Conservation (phyloP, 129 eudicot species). For the Lactuca saligna region DNA sequence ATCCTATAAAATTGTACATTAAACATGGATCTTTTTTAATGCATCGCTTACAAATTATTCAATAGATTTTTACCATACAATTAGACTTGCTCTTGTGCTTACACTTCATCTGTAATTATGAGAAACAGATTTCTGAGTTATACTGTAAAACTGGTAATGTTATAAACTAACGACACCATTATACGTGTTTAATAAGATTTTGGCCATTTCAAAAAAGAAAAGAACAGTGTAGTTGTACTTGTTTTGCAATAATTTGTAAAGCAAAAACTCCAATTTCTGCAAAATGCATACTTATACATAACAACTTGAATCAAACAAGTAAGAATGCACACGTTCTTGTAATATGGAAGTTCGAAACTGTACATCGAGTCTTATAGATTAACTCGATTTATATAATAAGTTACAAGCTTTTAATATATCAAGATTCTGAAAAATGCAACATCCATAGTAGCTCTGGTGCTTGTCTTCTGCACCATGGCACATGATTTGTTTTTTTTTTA, state of each 20-base stretch:
- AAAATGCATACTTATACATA: background rate
- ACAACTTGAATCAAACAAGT: no score
- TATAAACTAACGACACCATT: background rate
- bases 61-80: background rate
- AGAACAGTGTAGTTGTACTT: background rate
- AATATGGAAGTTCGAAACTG: background rate
- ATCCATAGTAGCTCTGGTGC: background rate
- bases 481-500: background rate
- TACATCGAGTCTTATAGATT: background rate
- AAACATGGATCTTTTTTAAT: background rate
- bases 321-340: background rate
- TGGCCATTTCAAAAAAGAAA: background rate
- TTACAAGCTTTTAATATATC: background rate
- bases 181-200: background rate
- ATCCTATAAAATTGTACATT: constrained; percentile 7
- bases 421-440: background rate
- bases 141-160: background rate
- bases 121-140: background rate
- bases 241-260: background rate
- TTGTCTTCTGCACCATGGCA: constrained; percentile 3
- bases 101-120: background rate
- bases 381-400: background rate
- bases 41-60: background rate
- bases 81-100: background rate
- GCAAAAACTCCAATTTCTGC: background rate